phyloP scores from a whole-genome alignment of 768 basidiomycete species.

The Lactifluus echinatus region DNA sequence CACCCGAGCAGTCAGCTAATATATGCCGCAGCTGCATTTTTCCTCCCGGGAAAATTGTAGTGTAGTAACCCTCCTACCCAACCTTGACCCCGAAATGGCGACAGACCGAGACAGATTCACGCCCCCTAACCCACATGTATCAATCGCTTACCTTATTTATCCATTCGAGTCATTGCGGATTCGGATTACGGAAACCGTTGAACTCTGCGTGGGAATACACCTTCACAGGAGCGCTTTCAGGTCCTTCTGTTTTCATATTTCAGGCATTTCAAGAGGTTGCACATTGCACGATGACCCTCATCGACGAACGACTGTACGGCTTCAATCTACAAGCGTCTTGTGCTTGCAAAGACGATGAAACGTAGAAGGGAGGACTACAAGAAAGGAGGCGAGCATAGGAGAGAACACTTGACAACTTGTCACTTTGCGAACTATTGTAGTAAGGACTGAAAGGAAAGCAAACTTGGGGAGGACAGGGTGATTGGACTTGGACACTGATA shows the following conservation, averaged over 20 bases:
- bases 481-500: conserved; percentile 34
- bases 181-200: neutral
- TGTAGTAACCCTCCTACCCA: neutral
- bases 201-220: neutral
- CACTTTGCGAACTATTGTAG: conserved; percentile 44
- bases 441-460: conserved; percentile 36
- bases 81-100: neutral
- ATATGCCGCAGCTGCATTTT: conserved; percentile 2
- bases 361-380: conserved; percentile 42
- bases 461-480: conserved; percentile 31
- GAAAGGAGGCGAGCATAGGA: conserved; percentile 45
- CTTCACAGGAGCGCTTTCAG: neutral
- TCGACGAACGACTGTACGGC: conserved; percentile 18
- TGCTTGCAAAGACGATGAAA: conserved; percentile 23
- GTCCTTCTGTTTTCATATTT: conserved; percentile 15
- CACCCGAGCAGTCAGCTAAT: conserved; percentile 8
- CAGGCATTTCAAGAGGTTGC: conserved; percentile 15
- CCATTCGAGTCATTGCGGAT: conserved; percentile 6
- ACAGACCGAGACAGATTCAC: neutral
- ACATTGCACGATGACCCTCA: conserved; percentile 15
- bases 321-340: conserved; percentile 21
- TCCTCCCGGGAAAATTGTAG: neutral
- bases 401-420: conserved; percentile 64
- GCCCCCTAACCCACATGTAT: conserved; percentile 8
- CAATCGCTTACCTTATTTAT: conserved; percentile 11